These are phyloP conservation scores for Alternaria sp. DNA, from an alignment of 2,329 filamentous ascomycete genomes.

Conservation along the genomic window DNA sequence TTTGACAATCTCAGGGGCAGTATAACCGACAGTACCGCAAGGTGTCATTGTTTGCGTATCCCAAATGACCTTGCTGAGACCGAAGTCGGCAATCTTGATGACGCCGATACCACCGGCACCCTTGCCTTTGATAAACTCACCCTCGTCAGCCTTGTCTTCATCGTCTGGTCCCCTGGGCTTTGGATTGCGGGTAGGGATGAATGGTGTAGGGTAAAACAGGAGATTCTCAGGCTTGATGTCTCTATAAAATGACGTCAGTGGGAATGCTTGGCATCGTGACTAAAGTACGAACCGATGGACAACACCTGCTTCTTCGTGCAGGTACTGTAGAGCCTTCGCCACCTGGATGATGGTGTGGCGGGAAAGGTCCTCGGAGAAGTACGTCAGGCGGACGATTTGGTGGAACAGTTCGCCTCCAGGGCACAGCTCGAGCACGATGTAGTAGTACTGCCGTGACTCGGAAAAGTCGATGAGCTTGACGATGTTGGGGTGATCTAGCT, in stretches of 20 bases:
- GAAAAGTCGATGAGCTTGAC: constrained; percentile 92
- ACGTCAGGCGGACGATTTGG: constrained; percentile 96
- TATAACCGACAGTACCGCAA: constrained; percentile 98
- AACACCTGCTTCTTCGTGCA: constrained; percentile 93
- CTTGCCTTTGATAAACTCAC: constrained; percentile 83
- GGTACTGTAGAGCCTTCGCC: constrained; percentile 89
- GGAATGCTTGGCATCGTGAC: constrained; percentile 10
- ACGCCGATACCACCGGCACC: constrained; percentile 89
- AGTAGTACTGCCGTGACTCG: constrained; percentile 95
- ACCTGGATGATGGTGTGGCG: constrained; percentile 95
- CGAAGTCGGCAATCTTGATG: constrained; percentile 99
- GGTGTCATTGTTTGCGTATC: constrained; percentile 98
- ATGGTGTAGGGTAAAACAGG: constrained; percentile 85
- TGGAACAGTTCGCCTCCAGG: constrained; percentile 97
- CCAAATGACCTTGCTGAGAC: constrained; percentile 97
- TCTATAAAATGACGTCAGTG: constrained; percentile 62
- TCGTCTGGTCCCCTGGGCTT: constrained; percentile 86
- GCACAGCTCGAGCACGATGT: constrained; percentile 93
- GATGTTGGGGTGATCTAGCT: constrained; percentile 95
- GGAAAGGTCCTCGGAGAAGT: constrained; percentile 95
- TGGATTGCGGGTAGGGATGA: constrained; percentile 79
- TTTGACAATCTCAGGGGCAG: constrained; percentile 97
- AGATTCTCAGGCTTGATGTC: constrained; percentile 99
- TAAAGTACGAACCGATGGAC: constrained; percentile 82
- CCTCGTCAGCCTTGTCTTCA: constrained; percentile 96